phyloP scores from a whole-genome alignment of 148 eudicot genomes.

The Persicaria maculosa region DNA sequence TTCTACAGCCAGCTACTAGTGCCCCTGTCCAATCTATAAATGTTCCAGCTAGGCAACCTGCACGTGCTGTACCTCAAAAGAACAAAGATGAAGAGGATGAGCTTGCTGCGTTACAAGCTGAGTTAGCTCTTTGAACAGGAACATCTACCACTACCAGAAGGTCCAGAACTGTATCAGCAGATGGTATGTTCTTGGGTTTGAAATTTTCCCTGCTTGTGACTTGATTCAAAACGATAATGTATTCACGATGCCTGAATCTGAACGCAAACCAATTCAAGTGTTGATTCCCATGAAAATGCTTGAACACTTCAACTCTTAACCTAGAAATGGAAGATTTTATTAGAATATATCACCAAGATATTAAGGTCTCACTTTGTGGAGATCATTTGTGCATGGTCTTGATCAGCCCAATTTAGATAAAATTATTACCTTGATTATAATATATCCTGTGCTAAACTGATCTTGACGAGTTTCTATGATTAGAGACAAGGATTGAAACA shows the following conservation, averaged over 20 bases:
- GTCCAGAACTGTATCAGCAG: neutral
- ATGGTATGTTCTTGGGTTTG: neutral
- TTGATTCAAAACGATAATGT: neutral
- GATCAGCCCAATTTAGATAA: no score
- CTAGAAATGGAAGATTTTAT: no score
- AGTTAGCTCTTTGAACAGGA: slow-evolving; percentile 39
- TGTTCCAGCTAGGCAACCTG: slow-evolving; percentile 27
- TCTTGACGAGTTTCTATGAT: no score
- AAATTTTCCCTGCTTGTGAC: neutral
- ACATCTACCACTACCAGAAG: neutral
- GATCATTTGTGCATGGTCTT: no score
- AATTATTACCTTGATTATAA: no score
- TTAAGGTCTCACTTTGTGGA: no score
- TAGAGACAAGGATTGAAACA: no score
- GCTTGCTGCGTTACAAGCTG: slow-evolving; percentile 61
- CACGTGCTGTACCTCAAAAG: slow-evolving; percentile 37
- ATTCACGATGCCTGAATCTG: neutral
- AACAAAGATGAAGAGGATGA: slow-evolving; percentile 57
- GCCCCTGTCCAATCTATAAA: slow-evolving; percentile 30
- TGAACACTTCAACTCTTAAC: no score
- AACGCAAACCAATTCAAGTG: neutral
- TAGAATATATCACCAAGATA: no score
- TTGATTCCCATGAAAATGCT: neutral
- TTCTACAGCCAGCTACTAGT: slow-evolving; percentile 51
- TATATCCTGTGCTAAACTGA: no score